Evolutionary conservation across 768 basidiomycete species (phyloP).

Genomic region (Russula sp.): DNA sequence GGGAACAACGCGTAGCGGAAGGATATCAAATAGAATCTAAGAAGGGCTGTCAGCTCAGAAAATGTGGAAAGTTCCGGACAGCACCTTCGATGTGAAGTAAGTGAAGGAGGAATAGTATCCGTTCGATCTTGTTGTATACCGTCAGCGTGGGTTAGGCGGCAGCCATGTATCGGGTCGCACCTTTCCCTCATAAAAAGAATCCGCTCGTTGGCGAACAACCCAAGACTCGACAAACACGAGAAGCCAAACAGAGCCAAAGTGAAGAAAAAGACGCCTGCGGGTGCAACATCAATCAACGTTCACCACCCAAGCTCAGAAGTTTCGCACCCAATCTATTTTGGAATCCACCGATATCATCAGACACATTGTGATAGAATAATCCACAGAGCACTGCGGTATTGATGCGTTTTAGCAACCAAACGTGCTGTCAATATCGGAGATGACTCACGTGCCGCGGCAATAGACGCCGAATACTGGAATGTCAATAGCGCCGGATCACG

Average conservation of each 20-base stretch:
- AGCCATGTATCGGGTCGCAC: conserved; percentile 41
- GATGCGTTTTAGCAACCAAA: conserved; percentile 14
- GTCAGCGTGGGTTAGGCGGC: background rate
- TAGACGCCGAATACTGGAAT: conserved; percentile 85
- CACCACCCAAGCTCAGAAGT: background rate
- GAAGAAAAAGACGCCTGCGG: conserved; percentile 90
- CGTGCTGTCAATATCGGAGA: conserved; percentile 10
- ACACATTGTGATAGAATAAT: conserved; percentile 87
- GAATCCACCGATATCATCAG: conserved; percentile 94
- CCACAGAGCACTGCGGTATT: conserved; percentile 72
- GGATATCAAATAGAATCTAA: conserved; percentile 91
- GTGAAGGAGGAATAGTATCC: conserved; percentile 97
- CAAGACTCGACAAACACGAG: conserved; percentile 91
- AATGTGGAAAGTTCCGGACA: conserved; percentile 6
- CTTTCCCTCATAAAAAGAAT: conserved; percentile 98
- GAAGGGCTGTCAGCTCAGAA: background rate
- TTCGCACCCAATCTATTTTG: conserved; percentile 83
- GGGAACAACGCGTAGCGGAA: conserved; percentile 91
- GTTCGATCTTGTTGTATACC: conserved; percentile 61
- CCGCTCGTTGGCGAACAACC: conserved; percentile 91
- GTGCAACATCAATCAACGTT: conserved; percentile 1
- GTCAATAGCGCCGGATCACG: conserved; percentile 88
- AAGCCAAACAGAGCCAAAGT: conserved; percentile 95
- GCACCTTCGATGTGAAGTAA: conserved; percentile 91
- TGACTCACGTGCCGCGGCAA: conserved; percentile 75